These are phyloP conservation scores for Neurospora terricola DNA, from an alignment of 495 filamentous ascomycete species.

Conservation along the genomic window DNA sequence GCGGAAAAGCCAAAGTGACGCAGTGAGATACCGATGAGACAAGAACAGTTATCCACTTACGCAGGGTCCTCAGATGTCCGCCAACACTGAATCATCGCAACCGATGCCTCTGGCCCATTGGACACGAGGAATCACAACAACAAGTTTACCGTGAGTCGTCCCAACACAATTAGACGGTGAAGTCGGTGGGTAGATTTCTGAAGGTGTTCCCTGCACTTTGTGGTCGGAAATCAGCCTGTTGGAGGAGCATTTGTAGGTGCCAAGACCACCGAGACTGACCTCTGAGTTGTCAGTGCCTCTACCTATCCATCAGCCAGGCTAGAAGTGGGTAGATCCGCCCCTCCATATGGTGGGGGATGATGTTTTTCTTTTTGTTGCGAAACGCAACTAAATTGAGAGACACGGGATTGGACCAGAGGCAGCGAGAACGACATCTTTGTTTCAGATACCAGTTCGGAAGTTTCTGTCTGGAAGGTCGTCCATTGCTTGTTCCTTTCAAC, in stretches of 20 bases:
- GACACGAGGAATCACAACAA: not conserved
- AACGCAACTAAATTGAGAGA: not conserved
- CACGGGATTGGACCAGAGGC: not conserved
- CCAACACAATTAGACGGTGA: not conserved
- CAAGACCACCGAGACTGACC: conserved; percentile 1
- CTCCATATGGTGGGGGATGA: conserved; percentile 10
- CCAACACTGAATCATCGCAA: not conserved
- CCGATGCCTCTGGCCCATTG: not conserved
- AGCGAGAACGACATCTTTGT: not conserved
- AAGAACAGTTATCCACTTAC: not conserved
- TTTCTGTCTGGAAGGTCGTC: not conserved
- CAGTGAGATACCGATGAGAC: not conserved
- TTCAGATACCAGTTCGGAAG: not conserved
- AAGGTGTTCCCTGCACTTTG: not conserved
- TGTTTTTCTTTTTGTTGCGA: conserved; percentile 5
- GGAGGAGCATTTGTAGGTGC: not conserved
- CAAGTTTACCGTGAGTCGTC: not conserved
- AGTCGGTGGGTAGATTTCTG: not conserved
- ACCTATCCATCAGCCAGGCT: conserved; percentile 4
- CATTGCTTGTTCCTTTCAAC: not conserved
- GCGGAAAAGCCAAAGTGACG: not conserved
- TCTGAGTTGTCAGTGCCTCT: conserved; percentile 9
- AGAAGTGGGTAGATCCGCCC: conserved; percentile 7
- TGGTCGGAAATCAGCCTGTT: not conserved
- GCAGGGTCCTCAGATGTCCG: not conserved